Percentiles rank a stretch among this genome's conserved stretches.
phyloP scores from a whole-genome alignment of 225 moss, liverwort and hornwort genomes.

The Sphagnum contortum region DNA sequence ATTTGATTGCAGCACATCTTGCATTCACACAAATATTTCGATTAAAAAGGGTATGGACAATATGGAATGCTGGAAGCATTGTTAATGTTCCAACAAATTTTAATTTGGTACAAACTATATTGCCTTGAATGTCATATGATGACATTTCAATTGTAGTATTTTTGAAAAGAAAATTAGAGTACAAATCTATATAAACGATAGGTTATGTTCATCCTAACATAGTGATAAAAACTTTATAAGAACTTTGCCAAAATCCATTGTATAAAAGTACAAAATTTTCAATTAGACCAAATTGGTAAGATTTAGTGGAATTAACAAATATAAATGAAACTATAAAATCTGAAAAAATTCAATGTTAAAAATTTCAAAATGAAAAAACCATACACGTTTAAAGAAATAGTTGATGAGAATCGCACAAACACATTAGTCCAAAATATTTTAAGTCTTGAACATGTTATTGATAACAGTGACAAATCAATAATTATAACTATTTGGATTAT shows the following conservation, averaged over 20 bases:
- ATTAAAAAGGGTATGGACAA: background rate
- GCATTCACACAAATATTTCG: background rate
- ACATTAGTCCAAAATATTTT: background rate
- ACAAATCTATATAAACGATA: no score
- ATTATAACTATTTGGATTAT: background rate
- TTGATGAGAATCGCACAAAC: background rate
- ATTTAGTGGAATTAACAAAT: no score
- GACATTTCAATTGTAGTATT: background rate
- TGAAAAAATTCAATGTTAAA: background rate
- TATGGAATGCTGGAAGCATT: background rate
- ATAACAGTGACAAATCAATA: background rate
- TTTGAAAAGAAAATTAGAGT: no score
- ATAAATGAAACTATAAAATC: background rate
- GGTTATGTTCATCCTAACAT: background rate
- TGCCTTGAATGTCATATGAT: background rate
- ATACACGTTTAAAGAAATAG: background rate
- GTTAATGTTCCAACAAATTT: background rate
- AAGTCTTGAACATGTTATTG: background rate
- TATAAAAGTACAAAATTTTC: no score
- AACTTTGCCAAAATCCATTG: background rate
- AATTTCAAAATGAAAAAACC: background rate
- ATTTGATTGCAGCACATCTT: background rate
- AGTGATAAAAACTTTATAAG: background rate
- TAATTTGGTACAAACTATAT: background rate
- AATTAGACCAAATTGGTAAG: no score